Evolutionary conservation across 2,329 filamentous ascomycete species (phyloP).

Genomic region (Cladosporium sp.): DNA sequence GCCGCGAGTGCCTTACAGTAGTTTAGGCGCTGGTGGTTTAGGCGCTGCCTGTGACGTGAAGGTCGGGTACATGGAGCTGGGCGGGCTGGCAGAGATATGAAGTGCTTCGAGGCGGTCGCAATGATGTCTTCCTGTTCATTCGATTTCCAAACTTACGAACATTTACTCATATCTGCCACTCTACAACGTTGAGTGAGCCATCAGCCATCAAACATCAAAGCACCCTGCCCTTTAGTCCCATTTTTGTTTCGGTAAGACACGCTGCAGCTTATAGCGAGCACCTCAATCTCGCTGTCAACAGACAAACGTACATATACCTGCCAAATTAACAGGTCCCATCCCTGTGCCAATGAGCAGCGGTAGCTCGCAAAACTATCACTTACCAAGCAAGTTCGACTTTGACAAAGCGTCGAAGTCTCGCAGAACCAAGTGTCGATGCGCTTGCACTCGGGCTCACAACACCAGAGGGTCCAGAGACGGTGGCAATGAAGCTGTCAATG

Average conservation of each 20-base stretch:
- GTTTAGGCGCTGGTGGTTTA: not conserved
- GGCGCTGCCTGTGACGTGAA: not conserved
- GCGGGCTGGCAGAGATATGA: no score
- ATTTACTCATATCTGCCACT: no score
- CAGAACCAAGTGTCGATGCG: not conserved
- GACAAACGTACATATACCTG: no score
- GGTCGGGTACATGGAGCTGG: not conserved
- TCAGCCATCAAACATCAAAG: no score
- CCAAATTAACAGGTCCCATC: not conserved
- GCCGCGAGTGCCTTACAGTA: not conserved
- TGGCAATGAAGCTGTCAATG: no score
- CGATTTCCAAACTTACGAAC: no score
- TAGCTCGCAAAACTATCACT: not conserved
- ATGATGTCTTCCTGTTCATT: not conserved
- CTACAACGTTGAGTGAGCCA: no score
- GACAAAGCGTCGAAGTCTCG: not conserved
- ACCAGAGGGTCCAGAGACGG: no score
- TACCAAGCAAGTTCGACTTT: not conserved
- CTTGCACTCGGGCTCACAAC: not conserved
- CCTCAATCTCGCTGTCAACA: no score
- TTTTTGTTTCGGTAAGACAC: no score
- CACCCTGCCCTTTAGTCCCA: no score
- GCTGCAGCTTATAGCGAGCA: no score
- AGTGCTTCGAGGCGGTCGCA: not conserved
- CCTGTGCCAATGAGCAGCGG: not conserved